Percentiles rank a stretch among this genome's conserved stretches.
These are phyloP conservation scores for Trichoderma guizhouense DNA, from an alignment of 2,329 filamentous ascomycete genomes.

Conservation along the genomic window DNA sequence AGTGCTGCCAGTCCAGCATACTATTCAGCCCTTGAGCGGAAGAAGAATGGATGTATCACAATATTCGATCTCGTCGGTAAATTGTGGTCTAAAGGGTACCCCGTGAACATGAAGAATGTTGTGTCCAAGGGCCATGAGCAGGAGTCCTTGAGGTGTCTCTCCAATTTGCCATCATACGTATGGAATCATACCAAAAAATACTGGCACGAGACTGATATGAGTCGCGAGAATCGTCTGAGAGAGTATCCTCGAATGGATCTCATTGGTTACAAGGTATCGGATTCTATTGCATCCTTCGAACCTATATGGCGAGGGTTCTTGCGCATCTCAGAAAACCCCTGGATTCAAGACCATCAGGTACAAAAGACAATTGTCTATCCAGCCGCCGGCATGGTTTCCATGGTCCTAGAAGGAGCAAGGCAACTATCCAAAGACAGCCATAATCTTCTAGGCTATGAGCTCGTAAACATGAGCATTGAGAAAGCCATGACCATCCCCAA, in stretches of 20 bases:
- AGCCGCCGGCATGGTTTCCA: constrained; percentile 47
- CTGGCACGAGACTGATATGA: constrained; percentile 52
- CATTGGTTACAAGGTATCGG: constrained; percentile 44
- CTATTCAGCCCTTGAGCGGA: constrained; percentile 29
- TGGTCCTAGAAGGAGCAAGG: constrained; percentile 46
- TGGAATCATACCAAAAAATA: constrained; percentile 53
- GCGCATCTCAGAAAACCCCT: constrained; percentile 47
- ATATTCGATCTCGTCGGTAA: constrained; percentile 34
- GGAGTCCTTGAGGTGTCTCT: constrained; percentile 34
- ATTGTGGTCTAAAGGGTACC: constrained; percentile 37
- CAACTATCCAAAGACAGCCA: constrained; percentile 34
- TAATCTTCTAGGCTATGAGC: constrained; percentile 38
- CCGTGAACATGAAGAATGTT: constrained; percentile 32
- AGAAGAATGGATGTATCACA: constrained; percentile 23
- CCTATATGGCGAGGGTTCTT: constrained; percentile 50
- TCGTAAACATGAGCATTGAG: constrained; percentile 45
- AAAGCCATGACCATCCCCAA: constrained; percentile 51
- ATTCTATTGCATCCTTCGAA: constrained; percentile 41
- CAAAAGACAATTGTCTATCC: constrained; percentile 51
- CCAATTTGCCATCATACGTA: constrained; percentile 49
- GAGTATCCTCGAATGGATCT: constrained; percentile 48
- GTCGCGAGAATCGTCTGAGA: constrained; percentile 42
- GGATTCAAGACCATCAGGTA: constrained; percentile 51
- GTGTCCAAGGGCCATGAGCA: constrained; percentile 22
- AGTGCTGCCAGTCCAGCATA: constrained; percentile 23